A percentile compares a stretch with the other conserved stretches of the same genome.
Conservation (phyloP, 2,329 filamentous ascomycete species). For the Paradendryphiella salina region DNA sequence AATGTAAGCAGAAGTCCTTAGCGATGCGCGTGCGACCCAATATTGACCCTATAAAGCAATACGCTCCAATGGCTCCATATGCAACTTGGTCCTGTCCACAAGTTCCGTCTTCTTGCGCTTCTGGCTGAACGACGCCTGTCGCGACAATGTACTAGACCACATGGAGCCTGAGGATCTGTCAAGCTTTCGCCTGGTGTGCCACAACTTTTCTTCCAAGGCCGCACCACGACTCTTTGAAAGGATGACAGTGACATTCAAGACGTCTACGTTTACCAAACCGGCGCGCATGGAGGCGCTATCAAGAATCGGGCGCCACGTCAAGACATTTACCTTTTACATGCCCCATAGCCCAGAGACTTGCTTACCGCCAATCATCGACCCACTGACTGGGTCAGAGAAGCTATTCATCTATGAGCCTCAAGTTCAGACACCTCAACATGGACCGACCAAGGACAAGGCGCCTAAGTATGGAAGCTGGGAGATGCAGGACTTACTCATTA, state of each 20-base stretch:
- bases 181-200: constrained; percentile 65
- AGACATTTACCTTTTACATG: constrained; percentile 76
- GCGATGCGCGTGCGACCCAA: background rate
- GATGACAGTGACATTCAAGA: constrained; percentile 69
- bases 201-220: constrained; percentile 70
- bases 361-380: constrained; percentile 81
- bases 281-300: constrained; percentile 73
- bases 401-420: constrained; percentile 82
- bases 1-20: constrained; percentile 37
- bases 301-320: constrained; percentile 76
- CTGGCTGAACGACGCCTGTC: constrained; percentile 55
- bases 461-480: constrained; percentile 81
- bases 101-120: constrained; percentile 55
- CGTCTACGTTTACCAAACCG: constrained; percentile 75
- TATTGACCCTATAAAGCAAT: constrained; percentile 44
- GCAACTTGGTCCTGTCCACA: constrained; percentile 54
- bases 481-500: constrained; percentile 77
- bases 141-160: constrained; percentile 50
- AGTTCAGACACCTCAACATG: constrained; percentile 60
- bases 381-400: constrained; percentile 74
- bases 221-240: constrained; percentile 71
- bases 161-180: constrained; percentile 50
- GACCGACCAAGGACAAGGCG: constrained; percentile 58
- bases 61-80: constrained; percentile 52
- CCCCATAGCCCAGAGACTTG: constrained; percentile 78